Evolutionary conservation across 1,139 yeast genomes (phyloP), one percentile per base, ranked within the genome.

Genomic region (Lodderomyces oxycetoniae): DNA sequence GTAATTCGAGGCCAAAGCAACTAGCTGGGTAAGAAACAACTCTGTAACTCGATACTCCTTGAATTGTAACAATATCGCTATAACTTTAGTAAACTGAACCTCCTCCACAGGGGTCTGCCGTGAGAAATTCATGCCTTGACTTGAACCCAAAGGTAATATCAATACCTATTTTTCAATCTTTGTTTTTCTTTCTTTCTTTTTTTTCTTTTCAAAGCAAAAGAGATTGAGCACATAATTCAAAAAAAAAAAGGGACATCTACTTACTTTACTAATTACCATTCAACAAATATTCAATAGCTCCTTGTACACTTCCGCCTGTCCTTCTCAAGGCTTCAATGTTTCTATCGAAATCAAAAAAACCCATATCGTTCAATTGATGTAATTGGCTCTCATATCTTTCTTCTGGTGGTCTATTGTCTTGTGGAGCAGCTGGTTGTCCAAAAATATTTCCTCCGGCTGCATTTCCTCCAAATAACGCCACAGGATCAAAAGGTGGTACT

Each of bases 291-390:
- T 89, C 96, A 37, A 91, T 72, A 10, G 98, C 98, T 27, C 97
- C 97, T 60, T 91, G 96, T 13, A 91, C 97, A 47, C 89, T 85
- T 9, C 98, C 98, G 17, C 97, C 97, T 38, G 93, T 78, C 61
- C 97, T 78, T 65, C 96, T 78, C 50, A 91, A 71, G 1, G 97
- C 97, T 17, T 80, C 80, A 13, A 91, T 88, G 52, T 91, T 91
- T 48, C 86, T 73, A 47, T 91, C 97, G 53, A 89, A 91, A 48
- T 91, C 97, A 47, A 76, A 79, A 63, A 91, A 91, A 2, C 98
- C 98, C 82, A 91, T 86, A 54, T 91, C 98, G 56, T 91, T 91
- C 55, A 91, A 73, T 57, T 89, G 97, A 52, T 95, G 77, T 50
- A 91, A 68, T 56, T 91, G 97, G n/a, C 69, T 56, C 55, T 85